Percentiles rank a stretch among this genome's conserved stretches.
Evolutionary conservation across 305 asterid species (phyloP).

Genomic region (Fraxinus sp.): DNA sequence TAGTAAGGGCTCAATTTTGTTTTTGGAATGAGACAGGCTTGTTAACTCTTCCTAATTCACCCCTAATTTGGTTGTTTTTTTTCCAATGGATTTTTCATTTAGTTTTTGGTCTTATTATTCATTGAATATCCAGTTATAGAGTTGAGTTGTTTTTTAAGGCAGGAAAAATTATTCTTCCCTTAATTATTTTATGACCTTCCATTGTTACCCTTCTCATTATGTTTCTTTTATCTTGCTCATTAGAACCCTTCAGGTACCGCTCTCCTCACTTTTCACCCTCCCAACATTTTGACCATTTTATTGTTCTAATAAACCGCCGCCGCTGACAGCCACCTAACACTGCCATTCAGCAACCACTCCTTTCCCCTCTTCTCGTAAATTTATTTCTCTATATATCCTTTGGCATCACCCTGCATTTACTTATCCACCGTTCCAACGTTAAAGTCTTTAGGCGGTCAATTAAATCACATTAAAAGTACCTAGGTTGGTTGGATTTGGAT

Average conservation of each 20-base stretch:
- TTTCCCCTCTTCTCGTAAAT: not conserved
- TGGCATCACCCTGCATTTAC: not conserved
- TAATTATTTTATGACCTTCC: not conserved
- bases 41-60: not conserved
- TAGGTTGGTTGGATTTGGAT: slow-evolving; percentile 4
- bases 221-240: not conserved
- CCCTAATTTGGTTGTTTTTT: not conserved
- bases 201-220: not conserved
- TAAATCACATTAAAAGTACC: not conserved
- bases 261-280: not conserved
- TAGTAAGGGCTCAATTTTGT: not conserved
- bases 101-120: not conserved
- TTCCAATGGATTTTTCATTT: not conserved
- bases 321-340: not conserved
- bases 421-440: not conserved
- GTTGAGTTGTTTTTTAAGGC: not conserved
- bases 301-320: not conserved
- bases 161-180: not conserved
- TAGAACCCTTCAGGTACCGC: not conserved
- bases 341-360: not conserved
- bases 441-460: not conserved
- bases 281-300: not conserved
- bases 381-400: not conserved
- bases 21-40: not conserved
- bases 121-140: not conserved